Base-by-base conservation (phyloP, 2,329 filamentous ascomycete genomes). In the Exophiala lecanii-corni region DNA sequence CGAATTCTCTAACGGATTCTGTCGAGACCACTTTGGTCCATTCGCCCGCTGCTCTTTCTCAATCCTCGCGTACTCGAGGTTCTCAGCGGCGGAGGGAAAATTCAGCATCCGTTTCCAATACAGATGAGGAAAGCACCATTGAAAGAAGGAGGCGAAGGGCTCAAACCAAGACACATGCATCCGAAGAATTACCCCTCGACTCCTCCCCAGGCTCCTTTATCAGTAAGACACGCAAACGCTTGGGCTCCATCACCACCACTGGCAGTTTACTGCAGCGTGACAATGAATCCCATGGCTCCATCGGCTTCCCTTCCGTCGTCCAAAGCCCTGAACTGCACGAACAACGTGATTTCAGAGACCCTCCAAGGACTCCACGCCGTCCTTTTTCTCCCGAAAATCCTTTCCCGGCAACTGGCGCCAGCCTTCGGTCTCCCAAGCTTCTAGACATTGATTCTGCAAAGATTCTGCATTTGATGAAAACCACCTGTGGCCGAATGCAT, bases 401-500 rank as follows among this genome's bases (percentile, higher is more conserved):
- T 19, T 33, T 51, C 35, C 36, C 45, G 47, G 30, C 53, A 35
- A 34, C 47, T 44, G 38, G 53, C 35, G 17, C 33, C 40, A 45
- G 55, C 21, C 26, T 54, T 13, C 45, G 46, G n/a, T 57, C 66
- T 6, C 63, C 66, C 0, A 61, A 62, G 9, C 50, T 69, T 17
- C 62, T 67, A 2, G 67, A 65, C 50, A 62, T 65, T 20, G 70
- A 73, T 55, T 63, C 69, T 6, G 62, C 65, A 19, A 72, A 70
- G 49, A 71, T 73, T 23, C 54, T 73, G 35, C 66, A 72, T 48
- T 57, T 73, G 36, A 73, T 73, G 70, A 73, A 72, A 50, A 72
- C 69, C 16, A 72, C 70, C 2, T 72, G 69, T 56, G 70, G 70
- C 37, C 62, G 70, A 43, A 73, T 73, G 70, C 70, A 73, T 55